A percentile compares a stretch with the other conserved stretches of the same genome.
phyloP scores from a whole-genome alignment of 2,329 filamentous ascomycete genomes.

The Verticillium longisporum region DNA sequence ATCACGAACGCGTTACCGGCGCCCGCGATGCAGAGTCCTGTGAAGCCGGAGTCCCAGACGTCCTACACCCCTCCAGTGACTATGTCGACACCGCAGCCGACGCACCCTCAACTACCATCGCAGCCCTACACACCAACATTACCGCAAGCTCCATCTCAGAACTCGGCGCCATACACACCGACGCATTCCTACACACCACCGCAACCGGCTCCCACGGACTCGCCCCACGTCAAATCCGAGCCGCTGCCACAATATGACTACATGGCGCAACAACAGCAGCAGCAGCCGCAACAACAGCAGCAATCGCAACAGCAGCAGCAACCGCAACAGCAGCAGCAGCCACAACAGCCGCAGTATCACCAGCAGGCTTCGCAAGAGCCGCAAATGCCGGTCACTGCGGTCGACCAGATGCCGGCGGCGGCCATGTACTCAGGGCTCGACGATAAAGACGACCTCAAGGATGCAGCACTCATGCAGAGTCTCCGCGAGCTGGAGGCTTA shows the following conservation, averaged over 20 bases:
- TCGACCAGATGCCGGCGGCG: slow-evolving; percentile 1
- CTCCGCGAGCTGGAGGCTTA: slow-evolving; percentile 11
- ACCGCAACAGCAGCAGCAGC: slow-evolving; percentile 1
- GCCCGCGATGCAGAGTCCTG: not conserved
- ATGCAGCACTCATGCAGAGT: slow-evolving; percentile 11
- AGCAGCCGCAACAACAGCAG: slow-evolving; percentile 10
- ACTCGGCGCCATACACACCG: slow-evolving; percentile 1
- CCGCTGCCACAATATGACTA: slow-evolving; percentile 9
- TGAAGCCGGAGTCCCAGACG: not conserved
- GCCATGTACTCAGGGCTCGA: slow-evolving; percentile 7
- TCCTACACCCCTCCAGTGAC: slow-evolving; percentile 8
- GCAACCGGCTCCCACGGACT: slow-evolving; percentile 14
- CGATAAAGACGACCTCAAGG: slow-evolving; percentile 9
- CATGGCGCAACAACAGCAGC: slow-evolving; percentile 9
- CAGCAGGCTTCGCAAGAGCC: slow-evolving; percentile 11
- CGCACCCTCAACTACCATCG: slow-evolving; percentile 14
- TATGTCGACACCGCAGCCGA: slow-evolving; percentile 13
- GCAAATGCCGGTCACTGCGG: slow-evolving; percentile 7
- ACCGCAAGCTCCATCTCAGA: not conserved
- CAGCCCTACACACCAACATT: slow-evolving; percentile 14
- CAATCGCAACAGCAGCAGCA: slow-evolving; percentile 9
- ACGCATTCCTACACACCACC: slow-evolving; percentile 16
- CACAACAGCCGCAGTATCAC: slow-evolving; percentile 8
- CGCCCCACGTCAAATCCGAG: slow-evolving; percentile 10
- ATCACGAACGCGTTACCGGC: slow-evolving; percentile 1